These are phyloP conservation scores for Populus tomentosa DNA, from an alignment of 441 rosid genomes.

Conservation along the genomic window DNA sequence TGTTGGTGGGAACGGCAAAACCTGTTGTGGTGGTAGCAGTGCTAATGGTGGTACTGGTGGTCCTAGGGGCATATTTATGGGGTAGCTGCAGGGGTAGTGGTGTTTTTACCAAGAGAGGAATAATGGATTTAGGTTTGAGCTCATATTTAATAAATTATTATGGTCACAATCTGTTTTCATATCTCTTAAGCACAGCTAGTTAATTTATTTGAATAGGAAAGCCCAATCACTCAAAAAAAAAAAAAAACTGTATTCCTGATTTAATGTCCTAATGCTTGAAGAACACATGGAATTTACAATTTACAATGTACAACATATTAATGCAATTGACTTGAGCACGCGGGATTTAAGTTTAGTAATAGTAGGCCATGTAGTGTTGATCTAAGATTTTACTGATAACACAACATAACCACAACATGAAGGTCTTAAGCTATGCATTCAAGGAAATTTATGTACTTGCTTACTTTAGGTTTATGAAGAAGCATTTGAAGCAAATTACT, in stretches of 20 bases:
- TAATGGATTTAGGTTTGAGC: conserved; percentile 60
- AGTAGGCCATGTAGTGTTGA: neutral
- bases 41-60: conserved; percentile 71
- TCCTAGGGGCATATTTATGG: conserved; percentile 80
- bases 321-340: neutral
- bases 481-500: neutral
- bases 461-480: neutral
- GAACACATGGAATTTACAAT: neutral
- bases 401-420: neutral
- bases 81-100: conserved; percentile 68
- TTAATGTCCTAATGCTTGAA: neutral
- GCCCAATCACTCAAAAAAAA: neutral
- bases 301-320: neutral
- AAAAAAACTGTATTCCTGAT: neutral
- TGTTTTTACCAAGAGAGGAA: conserved; percentile 58
- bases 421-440: neutral
- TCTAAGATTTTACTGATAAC: neutral
- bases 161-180: conserved; percentile 12
- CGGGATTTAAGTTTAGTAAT: neutral
- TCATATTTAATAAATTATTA: conserved; percentile 22
- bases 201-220: neutral
- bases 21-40: conserved; percentile 60
- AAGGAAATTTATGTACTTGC: neutral
- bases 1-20: conserved; percentile 61
- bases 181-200: conserved; percentile 6